Percentiles rank a stretch among this genome's conserved stretches.
Conservation (phyloP, 1,284 basidiomycete genomes). For the Microbotryum lychnidis-dioicae region DNA sequence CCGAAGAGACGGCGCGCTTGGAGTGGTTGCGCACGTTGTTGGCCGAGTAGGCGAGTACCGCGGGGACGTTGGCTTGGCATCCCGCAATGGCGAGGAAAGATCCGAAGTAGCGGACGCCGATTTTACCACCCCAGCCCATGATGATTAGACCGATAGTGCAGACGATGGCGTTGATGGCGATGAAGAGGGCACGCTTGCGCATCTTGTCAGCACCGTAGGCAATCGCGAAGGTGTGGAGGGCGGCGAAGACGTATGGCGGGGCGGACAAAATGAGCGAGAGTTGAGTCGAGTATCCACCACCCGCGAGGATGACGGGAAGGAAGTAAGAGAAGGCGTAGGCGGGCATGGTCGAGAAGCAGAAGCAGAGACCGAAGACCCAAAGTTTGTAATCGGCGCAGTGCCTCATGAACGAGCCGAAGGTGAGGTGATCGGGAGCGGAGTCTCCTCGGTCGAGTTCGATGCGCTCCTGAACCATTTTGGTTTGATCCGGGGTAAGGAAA, state of each 20-base stretch:
- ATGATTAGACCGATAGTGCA: slow-evolving; percentile 41
- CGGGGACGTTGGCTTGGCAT: slow-evolving; percentile 36
- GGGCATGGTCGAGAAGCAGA: slow-evolving; percentile 30
- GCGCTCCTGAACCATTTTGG: slow-evolving; percentile 40
- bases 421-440: slow-evolving; percentile 41
- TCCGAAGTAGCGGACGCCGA: slow-evolving; percentile 3
- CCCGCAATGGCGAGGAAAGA: slow-evolving; percentile 39
- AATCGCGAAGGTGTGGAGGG: slow-evolving; percentile 37
- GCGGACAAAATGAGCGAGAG: slow-evolving; percentile 41
- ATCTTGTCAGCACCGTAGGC: slow-evolving; percentile 41
- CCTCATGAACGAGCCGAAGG: slow-evolving; percentile 36
- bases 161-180: slow-evolving; percentile 38
- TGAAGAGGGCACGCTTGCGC: slow-evolving; percentile 39
- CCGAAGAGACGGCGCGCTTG: slow-evolving; percentile 35
- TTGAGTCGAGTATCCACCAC: slow-evolving; percentile 40
- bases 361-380: slow-evolving; percentile 44
- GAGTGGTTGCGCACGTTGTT: slow-evolving; percentile 43
- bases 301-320: slow-evolving; percentile 42
- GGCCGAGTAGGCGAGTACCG: slow-evolving; percentile 39
- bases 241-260: slow-evolving; percentile 41
- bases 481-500: slow-evolving; percentile 44
- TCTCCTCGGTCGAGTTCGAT: slow-evolving; percentile 46
- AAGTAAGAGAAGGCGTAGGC: slow-evolving; percentile 38
- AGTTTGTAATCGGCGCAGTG: slow-evolving; percentile 43
- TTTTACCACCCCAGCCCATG: slow-evolving; percentile 35